Evolutionary conservation across 176 grass and related monocot genomes (phyloP).

Genomic region (Avena insularis): DNA sequence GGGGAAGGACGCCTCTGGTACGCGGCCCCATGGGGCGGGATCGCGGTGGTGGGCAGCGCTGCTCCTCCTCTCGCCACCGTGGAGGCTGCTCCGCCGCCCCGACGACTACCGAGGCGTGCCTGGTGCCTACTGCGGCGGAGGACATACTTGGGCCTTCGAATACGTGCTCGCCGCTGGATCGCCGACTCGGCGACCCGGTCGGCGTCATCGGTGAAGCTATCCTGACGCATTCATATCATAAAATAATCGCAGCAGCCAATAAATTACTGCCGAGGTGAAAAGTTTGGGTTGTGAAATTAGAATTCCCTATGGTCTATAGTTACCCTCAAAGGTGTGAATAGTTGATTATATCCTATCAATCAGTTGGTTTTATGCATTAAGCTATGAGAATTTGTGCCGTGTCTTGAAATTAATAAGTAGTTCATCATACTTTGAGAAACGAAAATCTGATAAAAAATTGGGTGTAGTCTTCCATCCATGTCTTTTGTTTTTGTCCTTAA

Average conservation of each 20-base stretch:
- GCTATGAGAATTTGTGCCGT: not conserved
- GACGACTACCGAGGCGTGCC: conserved; percentile 30
- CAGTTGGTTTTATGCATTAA: not conserved
- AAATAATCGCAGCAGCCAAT: not conserved
- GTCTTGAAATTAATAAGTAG: not conserved
- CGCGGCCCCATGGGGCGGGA: conserved; percentile 37
- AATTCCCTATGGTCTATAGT: not conserved
- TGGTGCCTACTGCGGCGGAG: conserved; percentile 25
- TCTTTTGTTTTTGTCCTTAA: not conserved
- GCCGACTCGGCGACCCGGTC: conserved; percentile 47
- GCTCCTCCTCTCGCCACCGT: conserved; percentile 43
- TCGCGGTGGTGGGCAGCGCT: conserved; percentile 38
- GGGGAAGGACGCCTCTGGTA: not conserved
- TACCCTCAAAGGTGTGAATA: not conserved
- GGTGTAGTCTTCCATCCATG: not conserved
- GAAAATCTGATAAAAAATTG: not conserved
- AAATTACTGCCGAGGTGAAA: conserved; percentile 3
- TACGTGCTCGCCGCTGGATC: conserved; percentile 54
- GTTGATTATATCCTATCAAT: not conserved
- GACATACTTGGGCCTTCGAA: conserved; percentile 35
- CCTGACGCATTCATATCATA: not conserved
- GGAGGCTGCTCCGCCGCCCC: conserved; percentile 16
- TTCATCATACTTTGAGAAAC: not conserved
- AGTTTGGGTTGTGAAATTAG: not conserved
- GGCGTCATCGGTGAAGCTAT: conserved; percentile 61